Base-by-base conservation (phyloP, 2,329 filamentous ascomycete genomes). In the Escovopsis sp. region DNA sequence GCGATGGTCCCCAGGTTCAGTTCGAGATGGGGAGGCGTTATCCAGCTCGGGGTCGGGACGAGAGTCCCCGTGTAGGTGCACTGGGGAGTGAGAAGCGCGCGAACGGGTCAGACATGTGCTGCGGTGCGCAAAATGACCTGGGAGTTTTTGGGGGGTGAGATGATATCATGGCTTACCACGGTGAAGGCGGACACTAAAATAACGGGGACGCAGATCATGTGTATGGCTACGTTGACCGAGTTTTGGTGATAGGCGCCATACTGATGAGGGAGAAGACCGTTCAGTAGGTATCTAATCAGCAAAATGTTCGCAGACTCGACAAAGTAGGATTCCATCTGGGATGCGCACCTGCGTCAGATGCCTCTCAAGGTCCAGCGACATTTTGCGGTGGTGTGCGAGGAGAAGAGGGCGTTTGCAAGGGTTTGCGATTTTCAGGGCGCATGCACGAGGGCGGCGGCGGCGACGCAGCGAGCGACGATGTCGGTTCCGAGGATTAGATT, bases 221-320 rank as follows among this genome's bases (percentile, higher is more conserved):
- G 84, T 55, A 91, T 88, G 50, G 69, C 70, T 45, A 88, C 65
- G 58, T 91, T 91, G 62, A 83, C 73, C 37, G 73, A 64, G 61
- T 89, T 80, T 56, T 84, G 77, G 62, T 91, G 84, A 57, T 91
- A 89, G 45, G 82, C 74, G 59, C 84, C 84, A 67, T 91, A 91
- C 84, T 91, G 50, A 39, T 89, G 50, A 41, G 35, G 32, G 29
- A n/a, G 12, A 39, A 44, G 25, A 5, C 25, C 5, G 43, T 36
- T 40, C 35, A 47, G 38, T 37, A 37, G 29, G 15, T 14, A n/a
- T n/a, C 2, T 41, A 29, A 15, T 12, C 14, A n/a, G 32, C 9
- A 43, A 20, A 27, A n/a, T 20, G 3, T 34, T 40, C 31, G 44
- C 41, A 44, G n/a, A n/a, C n/a, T n/a, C n/a, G n/a, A n/a, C n/a